phyloP scores from a whole-genome alignment of 805 yeast genomes.

The Candida montana region DNA sequence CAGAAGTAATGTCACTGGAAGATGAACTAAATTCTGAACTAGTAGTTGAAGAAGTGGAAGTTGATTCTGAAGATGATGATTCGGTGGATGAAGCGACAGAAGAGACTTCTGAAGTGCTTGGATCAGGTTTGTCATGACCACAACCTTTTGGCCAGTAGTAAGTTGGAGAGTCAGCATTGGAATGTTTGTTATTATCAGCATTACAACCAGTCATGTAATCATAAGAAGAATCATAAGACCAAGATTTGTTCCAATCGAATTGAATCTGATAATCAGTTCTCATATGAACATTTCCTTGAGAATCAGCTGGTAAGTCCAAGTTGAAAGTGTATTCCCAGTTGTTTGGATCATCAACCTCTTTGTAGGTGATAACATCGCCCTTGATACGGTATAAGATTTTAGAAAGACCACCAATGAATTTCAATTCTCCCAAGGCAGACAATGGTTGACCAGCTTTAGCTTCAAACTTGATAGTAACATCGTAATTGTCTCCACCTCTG shows the following conservation, averaged over 20 bases:
- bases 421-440: conserved; percentile 7
- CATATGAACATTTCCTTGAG: conserved; percentile 5
- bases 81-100: not conserved
- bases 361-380: not conserved
- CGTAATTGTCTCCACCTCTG: conserved; percentile 3
- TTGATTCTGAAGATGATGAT: too few relatives aligned
- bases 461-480: conserved; percentile 7
- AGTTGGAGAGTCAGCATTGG: conserved; percentile 7
- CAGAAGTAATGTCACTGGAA: too few relatives aligned
- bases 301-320: not conserved
- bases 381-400: conserved; percentile 6
- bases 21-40: too few relatives aligned
- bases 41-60: too few relatives aligned
- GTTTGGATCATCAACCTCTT: conserved; percentile 5
- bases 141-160: conserved; percentile 8
- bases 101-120: not conserved
- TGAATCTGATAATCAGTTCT: conserved; percentile 15
- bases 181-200: conserved; percentile 1
- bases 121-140: not conserved
- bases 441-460: conserved; percentile 3
- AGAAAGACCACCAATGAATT: conserved; percentile 7
- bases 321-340: conserved; percentile 7
- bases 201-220: conserved; percentile 11
- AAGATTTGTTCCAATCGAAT: conserved; percentile 18
- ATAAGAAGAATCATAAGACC: conserved; percentile 5